Conservation (phyloP, 2,329 filamentous ascomycete genomes). For the Trichoderma polysporum region DNA sequence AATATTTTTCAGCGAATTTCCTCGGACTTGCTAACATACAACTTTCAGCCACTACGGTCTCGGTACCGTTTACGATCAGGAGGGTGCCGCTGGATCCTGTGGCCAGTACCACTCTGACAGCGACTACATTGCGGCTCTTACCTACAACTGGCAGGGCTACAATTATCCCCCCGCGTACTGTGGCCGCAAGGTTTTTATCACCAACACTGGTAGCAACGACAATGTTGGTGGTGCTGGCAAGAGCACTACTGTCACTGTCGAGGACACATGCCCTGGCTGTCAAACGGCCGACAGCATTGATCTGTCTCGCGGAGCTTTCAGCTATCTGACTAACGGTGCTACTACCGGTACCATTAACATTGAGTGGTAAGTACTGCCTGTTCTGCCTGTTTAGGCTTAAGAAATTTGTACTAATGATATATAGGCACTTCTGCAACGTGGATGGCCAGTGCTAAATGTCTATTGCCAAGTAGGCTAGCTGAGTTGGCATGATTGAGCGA, state of each 20-base stretch:
- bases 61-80: conserved; percentile 17
- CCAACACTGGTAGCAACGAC: conserved; percentile 16
- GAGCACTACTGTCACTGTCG: not conserved
- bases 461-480: not conserved
- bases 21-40: not conserved
- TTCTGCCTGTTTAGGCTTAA: not conserved
- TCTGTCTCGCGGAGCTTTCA: conserved; percentile 17
- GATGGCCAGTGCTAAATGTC: conserved; percentile 21
- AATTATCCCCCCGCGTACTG: conserved; percentile 18
- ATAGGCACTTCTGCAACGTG: conserved; percentile 20
- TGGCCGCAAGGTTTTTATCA: conserved; percentile 20
- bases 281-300: conserved; percentile 17
- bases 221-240: conserved; percentile 17
- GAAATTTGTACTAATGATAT: not conserved
- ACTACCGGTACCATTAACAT: conserved; percentile 18
- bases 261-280: conserved; percentile 20
- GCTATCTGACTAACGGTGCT: conserved; percentile 11
- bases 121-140: conserved; percentile 16
- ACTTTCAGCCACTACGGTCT: conserved; percentile 4
- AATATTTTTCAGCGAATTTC: not conserved
- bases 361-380: not conserved
- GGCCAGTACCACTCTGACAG: conserved; percentile 8
- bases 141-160: conserved; percentile 15
- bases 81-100: conserved; percentile 3
- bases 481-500: not conserved